Percentiles rank a stretch among this genome's conserved stretches.
phyloP scores from a whole-genome alignment of 805 yeast species.

The Ascoidea rubescens region DNA sequence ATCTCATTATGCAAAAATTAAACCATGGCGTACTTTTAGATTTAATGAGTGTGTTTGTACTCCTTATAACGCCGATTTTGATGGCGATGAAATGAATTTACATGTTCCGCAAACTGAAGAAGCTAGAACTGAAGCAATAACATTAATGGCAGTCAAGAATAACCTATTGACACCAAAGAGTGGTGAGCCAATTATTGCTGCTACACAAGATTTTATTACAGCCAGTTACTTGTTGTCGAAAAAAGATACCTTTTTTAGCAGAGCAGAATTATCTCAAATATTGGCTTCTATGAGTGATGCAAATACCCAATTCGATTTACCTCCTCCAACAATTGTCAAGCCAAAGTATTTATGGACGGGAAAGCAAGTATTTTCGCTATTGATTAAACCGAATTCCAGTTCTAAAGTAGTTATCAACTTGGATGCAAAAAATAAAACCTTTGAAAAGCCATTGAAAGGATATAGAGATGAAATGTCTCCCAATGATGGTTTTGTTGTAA shows the following conservation, averaged over 20 bases:
- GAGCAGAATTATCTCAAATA: slow-evolving; percentile 71
- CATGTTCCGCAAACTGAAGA: slow-evolving; percentile 99
- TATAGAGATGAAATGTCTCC: slow-evolving; percentile 88
- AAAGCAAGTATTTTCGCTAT: slow-evolving; percentile 80
- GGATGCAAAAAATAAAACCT: slow-evolving; percentile 91
- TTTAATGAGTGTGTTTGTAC: slow-evolving; percentile 98
- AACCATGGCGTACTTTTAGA: slow-evolving; percentile 97
- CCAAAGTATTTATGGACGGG: slow-evolving; percentile 95
- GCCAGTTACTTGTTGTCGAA: slow-evolving; percentile 88
- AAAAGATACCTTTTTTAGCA: slow-evolving; percentile 85
- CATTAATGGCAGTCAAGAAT: slow-evolving; percentile 94
- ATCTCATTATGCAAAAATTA: slow-evolving; percentile 88
- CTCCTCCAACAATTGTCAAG: slow-evolving; percentile 88
- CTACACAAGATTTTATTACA: slow-evolving; percentile 97
- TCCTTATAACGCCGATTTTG: slow-evolving; percentile 98
- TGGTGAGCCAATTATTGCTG: slow-evolving; percentile 99
- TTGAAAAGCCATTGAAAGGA: slow-evolving; percentile 49
- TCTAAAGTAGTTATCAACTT: slow-evolving; percentile 79
- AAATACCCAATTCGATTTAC: slow-evolving; percentile 72
- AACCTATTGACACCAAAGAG: slow-evolving; percentile 91
- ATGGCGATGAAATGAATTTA: slow-evolving; percentile 98
- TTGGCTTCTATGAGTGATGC: slow-evolving; percentile 96
- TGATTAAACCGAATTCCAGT: slow-evolving; percentile 66
- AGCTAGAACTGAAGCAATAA: slow-evolving; percentile 97
- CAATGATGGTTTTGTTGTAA: slow-evolving; percentile 87